Base-by-base conservation (phyloP, 2,329 filamentous ascomycete species). In the Pseudomassariella vexata region DNA sequence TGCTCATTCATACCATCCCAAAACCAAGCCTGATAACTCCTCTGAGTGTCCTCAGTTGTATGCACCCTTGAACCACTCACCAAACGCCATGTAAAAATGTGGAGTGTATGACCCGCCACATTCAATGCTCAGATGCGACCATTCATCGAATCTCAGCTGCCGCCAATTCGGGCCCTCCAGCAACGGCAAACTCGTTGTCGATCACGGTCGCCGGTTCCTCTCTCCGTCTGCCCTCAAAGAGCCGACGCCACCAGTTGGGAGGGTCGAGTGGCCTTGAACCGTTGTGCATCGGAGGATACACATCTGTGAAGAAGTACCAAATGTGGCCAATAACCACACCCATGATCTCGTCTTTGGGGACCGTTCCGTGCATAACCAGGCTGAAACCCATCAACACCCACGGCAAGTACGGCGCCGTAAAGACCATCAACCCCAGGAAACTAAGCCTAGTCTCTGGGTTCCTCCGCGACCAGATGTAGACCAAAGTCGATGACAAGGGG, bases 221-320 rank as follows among this genome's bases (percentile, higher is more conserved):
- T 19, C 49, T 53, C 20, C 54, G 62, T 28, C 66, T 63, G n/a
- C 71, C 65, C 44, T 81, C 88, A 51, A 95, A 95, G 12, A 96
- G 52, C 24, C 88, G 74, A 36, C 85, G 75, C 90, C 90, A 98
- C 81, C 86, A 95, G 37, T 66, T 64, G 0, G 92, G 92, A 22
- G 92, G 90, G 48, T 95, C 90, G 28, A 98, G 69, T 1, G 92
- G 92, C 35, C 85, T 74, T 31, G 83, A 81, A 12, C 87, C 87
- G 41, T 83, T 79, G 60, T 95, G 85, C 25, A 95, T 73, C 3
- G 88, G 85, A 4, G 92, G 92, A 59, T 95, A 98, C 11, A 98
- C 89, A 56, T 98, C 92, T 38, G 81, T 85, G 60, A 96, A 95
- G 65, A 95, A 98, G 60, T 96, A 98, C 83, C 89, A 96, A 24